phyloP scores from a whole-genome alignment of 2,329 filamentous ascomycete species.

The Colletotrichum navitas region DNA sequence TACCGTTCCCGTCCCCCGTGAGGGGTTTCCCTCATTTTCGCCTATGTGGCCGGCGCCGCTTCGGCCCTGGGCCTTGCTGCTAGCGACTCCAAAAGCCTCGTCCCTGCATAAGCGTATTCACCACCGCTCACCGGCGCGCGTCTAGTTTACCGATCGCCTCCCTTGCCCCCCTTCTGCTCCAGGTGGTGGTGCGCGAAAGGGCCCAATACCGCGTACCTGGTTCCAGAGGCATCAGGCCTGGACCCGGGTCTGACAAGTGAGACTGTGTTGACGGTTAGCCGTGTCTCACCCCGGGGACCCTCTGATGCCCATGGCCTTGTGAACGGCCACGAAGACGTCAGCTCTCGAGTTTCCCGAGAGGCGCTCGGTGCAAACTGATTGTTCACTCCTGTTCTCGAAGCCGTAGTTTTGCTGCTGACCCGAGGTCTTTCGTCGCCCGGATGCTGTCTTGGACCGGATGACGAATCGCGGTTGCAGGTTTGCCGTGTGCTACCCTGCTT shows the following conservation, averaged over 20 bases:
- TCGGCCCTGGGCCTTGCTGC: neutral
- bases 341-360: neutral
- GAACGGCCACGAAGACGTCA: neutral
- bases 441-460: conserved; percentile 15
- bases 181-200: conserved; percentile 3
- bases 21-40: neutral
- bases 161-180: neutral
- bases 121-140: neutral
- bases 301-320: neutral
- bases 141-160: neutral
- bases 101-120: conserved; percentile 15
- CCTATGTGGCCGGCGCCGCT: neutral
- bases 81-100: neutral
- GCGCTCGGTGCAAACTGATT: neutral
- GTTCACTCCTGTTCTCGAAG: neutral
- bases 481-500: no score
- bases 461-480: conserved; percentile 5
- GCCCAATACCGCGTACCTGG: conserved; percentile 4
- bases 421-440: neutral
- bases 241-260: conserved; percentile 5
- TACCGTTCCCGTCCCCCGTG: neutral
- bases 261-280: conserved; percentile 4
- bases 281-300: conserved; percentile 1
- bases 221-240: neutral
- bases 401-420: neutral